These are phyloP conservation scores for Penicillium frequentans DNA, from an alignment of 2,329 filamentous ascomycete genomes.

Conservation along the genomic window DNA sequence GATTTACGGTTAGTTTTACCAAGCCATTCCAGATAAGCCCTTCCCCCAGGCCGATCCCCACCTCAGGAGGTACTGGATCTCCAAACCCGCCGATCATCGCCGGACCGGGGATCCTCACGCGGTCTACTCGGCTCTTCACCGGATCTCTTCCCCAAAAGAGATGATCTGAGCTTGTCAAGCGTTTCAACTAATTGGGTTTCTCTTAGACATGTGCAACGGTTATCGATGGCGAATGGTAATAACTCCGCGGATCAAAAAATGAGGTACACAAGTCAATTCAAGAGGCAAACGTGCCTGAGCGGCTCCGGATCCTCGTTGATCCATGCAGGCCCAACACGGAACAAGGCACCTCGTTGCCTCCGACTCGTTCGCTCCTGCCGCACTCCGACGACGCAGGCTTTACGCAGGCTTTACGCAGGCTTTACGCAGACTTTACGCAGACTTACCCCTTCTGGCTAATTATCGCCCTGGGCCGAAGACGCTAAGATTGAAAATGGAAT, in stretches of 20 bases:
- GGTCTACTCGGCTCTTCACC: slow-evolving; percentile 4
- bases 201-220: background rate
- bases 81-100: slow-evolving; percentile 18
- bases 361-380: background rate
- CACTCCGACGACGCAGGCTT: no score
- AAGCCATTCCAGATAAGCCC: slow-evolving; percentile 1
- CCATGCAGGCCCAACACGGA: background rate
- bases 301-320: background rate
- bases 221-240: background rate
- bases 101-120: slow-evolving; percentile 8
- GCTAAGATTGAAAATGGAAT: slow-evolving; percentile 12
- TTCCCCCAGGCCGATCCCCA: background rate
- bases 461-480: slow-evolving; percentile 5
- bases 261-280: background rate
- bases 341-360: background rate
- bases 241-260: background rate
- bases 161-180: slow-evolving; percentile 19
- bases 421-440: no score
- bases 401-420: no score
- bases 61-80: slow-evolving; percentile 4
- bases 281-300: background rate
- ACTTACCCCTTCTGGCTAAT: background rate
- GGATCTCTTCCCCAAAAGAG: slow-evolving; percentile 13
- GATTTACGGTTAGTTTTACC: background rate
- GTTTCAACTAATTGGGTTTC: slow-evolving; percentile 11